A percentile compares a stretch with the other conserved stretches of the same genome.
Conservation (phyloP, 768 basidiomycete genomes). For the Vishniacozyma victoriae region DNA sequence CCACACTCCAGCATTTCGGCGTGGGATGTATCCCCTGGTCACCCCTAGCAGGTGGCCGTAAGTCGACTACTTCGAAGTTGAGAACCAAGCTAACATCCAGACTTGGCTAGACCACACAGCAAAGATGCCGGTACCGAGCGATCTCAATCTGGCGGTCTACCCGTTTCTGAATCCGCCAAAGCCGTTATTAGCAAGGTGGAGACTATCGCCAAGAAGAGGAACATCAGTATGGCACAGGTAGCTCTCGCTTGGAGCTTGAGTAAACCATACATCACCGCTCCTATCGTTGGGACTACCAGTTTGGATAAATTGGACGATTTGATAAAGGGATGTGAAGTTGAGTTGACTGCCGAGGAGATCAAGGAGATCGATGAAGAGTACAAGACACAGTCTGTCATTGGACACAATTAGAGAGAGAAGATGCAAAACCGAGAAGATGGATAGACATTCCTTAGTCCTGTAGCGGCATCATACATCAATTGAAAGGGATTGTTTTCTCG, state of each 20-base stretch:
- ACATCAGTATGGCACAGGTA: constrained; percentile 51
- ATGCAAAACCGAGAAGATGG: too few species aligned
- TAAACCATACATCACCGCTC: constrained; percentile 50
- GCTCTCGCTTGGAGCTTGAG: constrained; percentile 50
- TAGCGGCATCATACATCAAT: too few species aligned
- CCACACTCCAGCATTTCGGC: constrained; percentile 47
- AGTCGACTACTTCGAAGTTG: neutral
- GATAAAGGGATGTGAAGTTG: constrained; percentile 31
- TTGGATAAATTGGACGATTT: constrained; percentile 50
- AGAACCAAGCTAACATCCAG: neutral
- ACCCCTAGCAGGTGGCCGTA: constrained; percentile 46
- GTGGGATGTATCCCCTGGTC: constrained; percentile 58
- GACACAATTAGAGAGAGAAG: too few species aligned
- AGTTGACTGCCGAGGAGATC: constrained; percentile 42
- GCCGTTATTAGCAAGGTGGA: constrained; percentile 50
- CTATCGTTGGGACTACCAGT: constrained; percentile 51
- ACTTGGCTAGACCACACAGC: constrained; percentile 4
- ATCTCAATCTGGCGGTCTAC: neutral
- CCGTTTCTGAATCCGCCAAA: constrained; percentile 37
- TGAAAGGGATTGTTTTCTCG: too few species aligned
- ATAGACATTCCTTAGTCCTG: too few species aligned
- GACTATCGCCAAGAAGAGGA: constrained; percentile 50
- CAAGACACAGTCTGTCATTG: constrained; percentile 7
- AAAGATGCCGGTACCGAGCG: constrained; percentile 2
- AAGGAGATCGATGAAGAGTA: constrained; percentile 45